A percentile compares a stretch with the other conserved stretches of the same genome.
Conservation (phyloP, 768 basidiomycete species). For the Auricularia heimuer region DNA sequence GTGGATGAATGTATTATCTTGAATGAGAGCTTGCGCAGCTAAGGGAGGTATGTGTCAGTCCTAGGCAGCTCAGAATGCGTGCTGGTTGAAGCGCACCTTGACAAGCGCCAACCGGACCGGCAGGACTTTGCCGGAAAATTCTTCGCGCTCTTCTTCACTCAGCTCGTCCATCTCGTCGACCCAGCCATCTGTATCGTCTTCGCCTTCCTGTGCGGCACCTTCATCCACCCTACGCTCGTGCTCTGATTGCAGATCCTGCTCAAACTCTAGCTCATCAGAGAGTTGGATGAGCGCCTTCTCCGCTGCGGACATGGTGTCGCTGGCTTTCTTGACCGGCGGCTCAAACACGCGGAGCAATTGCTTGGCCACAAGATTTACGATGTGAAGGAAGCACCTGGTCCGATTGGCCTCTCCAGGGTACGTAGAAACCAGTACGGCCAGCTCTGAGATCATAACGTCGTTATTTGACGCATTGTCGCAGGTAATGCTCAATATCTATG, state of each 20-base stretch:
- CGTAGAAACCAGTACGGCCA: too few species aligned
- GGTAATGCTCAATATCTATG: too few species aligned
- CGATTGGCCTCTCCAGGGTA: slow-evolving; percentile 9
- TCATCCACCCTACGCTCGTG: slow-evolving; percentile 5
- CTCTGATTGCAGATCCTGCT: slow-evolving; percentile 12
- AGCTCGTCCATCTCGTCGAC: slow-evolving; percentile 19
- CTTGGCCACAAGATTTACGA: too few species aligned
- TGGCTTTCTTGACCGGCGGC: too few species aligned
- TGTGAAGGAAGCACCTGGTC: too few species aligned
- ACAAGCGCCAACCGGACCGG: slow-evolving; percentile 21
- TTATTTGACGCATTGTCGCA: too few species aligned
- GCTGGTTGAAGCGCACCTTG: slow-evolving; percentile 29
- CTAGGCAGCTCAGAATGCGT: not conserved
- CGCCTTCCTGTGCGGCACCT: slow-evolving; percentile 4
- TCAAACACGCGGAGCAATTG: too few species aligned
- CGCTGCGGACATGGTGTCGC: too few species aligned
- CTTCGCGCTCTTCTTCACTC: slow-evolving; percentile 8
- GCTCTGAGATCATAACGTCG: too few species aligned
- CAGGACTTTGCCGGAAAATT: slow-evolving; percentile 12
- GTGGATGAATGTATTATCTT: slow-evolving; percentile 20
- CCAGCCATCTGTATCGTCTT: slow-evolving; percentile 13
- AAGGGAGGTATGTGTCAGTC: not conserved
- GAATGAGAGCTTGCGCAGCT: slow-evolving; percentile 17
- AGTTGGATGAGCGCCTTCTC: too few species aligned
- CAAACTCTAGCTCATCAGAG: not conserved